Percentiles rank a stretch among this genome's conserved stretches.
Evolutionary conservation across 208 protist genomes (phyloP).

Genomic region (Trichomonas gallinae): DNA sequence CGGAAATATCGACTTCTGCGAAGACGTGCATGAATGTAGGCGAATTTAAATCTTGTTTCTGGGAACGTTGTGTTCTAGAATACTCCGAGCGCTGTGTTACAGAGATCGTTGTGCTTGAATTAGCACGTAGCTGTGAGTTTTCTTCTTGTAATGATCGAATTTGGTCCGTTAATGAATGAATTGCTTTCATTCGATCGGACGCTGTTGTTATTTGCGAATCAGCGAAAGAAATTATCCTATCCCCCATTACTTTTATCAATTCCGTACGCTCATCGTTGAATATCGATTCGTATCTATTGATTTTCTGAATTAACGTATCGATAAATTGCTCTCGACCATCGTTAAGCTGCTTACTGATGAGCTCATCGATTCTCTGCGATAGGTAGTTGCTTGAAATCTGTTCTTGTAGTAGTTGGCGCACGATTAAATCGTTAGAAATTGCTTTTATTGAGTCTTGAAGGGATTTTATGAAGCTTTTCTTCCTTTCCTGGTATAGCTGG

Average conservation of each 20-base stretch:
- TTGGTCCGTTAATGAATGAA: background rate
- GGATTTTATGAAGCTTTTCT: background rate
- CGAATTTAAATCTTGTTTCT: background rate
- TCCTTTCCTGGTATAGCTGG: background rate
- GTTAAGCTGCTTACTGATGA: background rate
- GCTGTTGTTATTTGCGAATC: background rate
- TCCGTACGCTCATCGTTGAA: background rate
- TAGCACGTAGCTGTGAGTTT: background rate
- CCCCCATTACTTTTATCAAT: background rate
- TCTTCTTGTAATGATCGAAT: background rate
- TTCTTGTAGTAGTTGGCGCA: background rate
- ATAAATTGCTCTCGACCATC: background rate
- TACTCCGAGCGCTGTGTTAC: background rate
- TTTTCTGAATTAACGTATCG: constrained; percentile 2
- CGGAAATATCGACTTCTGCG: background rate
- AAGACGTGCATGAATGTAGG: background rate
- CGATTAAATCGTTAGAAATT: background rate
- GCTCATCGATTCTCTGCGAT: background rate
- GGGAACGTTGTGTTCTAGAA: background rate
- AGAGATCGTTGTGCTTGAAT: background rate
- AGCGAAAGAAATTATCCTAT: background rate
- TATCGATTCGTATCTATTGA: background rate
- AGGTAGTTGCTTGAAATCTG: background rate
- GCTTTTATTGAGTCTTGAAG: background rate
- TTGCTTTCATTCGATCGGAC: background rate